These are phyloP conservation scores for Triadica sebifera DNA, from an alignment of 345 rosid species.

Conservation along the genomic window DNA sequence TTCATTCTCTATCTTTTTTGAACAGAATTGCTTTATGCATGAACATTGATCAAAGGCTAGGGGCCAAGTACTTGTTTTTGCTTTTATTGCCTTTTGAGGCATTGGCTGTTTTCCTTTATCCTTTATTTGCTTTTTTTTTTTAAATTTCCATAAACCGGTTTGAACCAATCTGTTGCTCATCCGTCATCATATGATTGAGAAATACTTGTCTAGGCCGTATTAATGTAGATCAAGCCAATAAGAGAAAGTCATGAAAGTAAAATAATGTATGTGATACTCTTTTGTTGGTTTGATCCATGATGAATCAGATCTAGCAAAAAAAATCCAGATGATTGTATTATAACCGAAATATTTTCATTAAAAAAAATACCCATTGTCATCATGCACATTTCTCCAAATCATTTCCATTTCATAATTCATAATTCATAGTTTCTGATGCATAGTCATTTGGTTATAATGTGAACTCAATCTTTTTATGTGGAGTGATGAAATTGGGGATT, in stretches of 20 bases:
- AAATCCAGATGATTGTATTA: too few species aligned
- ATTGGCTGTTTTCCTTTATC: conserved; percentile 1
- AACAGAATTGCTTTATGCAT: neutral
- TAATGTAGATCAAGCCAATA: too few species aligned
- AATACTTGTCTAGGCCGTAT: too few species aligned
- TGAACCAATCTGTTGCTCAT: neutral
- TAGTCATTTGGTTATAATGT: conserved; percentile 22
- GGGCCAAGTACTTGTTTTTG: neutral
- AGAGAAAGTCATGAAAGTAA: too few species aligned
- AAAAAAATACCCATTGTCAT: too few species aligned
- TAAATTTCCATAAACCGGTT: neutral
- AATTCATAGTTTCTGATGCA: neutral
- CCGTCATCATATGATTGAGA: neutral
- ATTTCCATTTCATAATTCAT: neutral
- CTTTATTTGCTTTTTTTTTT: neutral
- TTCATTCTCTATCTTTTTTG: too few species aligned
- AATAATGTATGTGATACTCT: too few species aligned
- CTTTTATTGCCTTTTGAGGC: conserved; percentile 27
- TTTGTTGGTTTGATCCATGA: too few species aligned
- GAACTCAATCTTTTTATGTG: conserved; percentile 4
- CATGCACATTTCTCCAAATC: neutral
- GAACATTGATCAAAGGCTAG: conserved; percentile 3
- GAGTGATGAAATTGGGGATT: conserved; percentile 6
- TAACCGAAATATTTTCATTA: too few species aligned
- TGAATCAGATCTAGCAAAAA: too few species aligned